Conservation (phyloP, 2,329 filamentous ascomycete species). For the Aspergillus sp. region DNA sequence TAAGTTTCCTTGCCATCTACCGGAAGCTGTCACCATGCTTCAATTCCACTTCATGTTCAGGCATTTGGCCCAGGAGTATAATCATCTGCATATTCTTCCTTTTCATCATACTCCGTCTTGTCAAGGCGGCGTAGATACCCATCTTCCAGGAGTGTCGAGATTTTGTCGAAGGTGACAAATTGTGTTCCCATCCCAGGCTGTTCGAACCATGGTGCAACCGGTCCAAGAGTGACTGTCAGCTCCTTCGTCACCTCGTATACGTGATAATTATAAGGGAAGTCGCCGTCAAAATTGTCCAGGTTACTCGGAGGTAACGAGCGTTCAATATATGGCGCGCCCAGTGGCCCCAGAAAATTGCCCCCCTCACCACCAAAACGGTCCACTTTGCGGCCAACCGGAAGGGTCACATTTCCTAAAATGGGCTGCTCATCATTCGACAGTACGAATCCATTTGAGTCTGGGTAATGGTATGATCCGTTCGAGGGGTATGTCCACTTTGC, state of each 20-base stretch:
- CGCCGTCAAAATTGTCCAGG: conserved; percentile 35
- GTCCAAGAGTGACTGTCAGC: conserved; percentile 43
- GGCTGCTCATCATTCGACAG: too few species aligned
- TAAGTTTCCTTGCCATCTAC: too few species aligned
- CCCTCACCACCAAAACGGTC: conserved; percentile 50
- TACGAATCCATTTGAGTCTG: too few species aligned
- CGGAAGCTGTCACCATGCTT: too few species aligned
- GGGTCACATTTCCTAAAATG: conserved; percentile 14
- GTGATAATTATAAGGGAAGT: conserved; percentile 50
- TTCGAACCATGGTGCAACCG: conserved; percentile 51
- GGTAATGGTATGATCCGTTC: not conserved
- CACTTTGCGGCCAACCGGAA: conserved; percentile 42
- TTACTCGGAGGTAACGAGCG: conserved; percentile 48
- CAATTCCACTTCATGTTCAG: too few species aligned
- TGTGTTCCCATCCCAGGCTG: conserved; percentile 40
- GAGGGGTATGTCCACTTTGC: conserved; percentile 8
- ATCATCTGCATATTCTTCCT: not conserved
- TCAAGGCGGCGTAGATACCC: conserved; percentile 16
- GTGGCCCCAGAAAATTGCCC: conserved; percentile 44
- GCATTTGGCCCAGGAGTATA: not conserved
- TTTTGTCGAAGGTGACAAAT: too few species aligned
- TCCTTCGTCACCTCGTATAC: conserved; percentile 45
- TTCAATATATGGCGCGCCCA: conserved; percentile 48
- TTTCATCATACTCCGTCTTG: not conserved
- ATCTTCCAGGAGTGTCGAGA: conserved; percentile 23